Base-by-base conservation (phyloP, 2,329 filamentous ascomycete species). In the Paraconiothyrium brasiliense region DNA sequence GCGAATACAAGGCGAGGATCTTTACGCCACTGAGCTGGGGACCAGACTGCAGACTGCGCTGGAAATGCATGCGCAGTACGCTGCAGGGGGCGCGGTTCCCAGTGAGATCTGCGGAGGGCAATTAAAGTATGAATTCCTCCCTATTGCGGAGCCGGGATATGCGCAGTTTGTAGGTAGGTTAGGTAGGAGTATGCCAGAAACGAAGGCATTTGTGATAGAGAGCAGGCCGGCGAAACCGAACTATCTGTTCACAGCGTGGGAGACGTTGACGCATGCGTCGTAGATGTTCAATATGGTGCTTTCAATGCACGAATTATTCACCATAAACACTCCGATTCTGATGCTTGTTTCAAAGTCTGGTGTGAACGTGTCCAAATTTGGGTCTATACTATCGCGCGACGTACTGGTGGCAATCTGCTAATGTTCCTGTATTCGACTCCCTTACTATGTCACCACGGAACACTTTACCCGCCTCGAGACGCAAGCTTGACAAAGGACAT, bases 121-220 rank as follows among this genome's bases (percentile, higher is more conserved):
- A 8, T 43, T 54, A 35, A 54, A 54, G 37, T 54, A 54, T 24
- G 37, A 20, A 34, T 30, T 54, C 3, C 51, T 54, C 22, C 51
- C 51, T 41, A 22, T 54, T 43, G 51, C 32, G 24, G 51, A 54
- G 51, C 51, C 51, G 5, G 51, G 20, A 27, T 54, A 54, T 54
- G 24, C 16, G 10, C n/a, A 32, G 13, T 30, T 39, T 20, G 51
- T 22, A 34, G 35, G 20, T 5, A 54, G 51, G 41, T n/a, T 54
- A 6, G 51, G 37, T 10, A 43, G 20, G 20, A 43, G 37, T 43
- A 13, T 54, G 35, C 51, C 51, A 8, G 13, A 54, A 35, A 39
- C 37, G 13, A 43, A 54, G 20, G 34, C 13, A 22, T 54, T 24
- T 35, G 34, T 54, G 20, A 5, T 30, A 10, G 35, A 10, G 4